Evolutionary conservation across 2,329 filamentous ascomycete species (phyloP).

Genomic region (Diatrype stigma): DNA sequence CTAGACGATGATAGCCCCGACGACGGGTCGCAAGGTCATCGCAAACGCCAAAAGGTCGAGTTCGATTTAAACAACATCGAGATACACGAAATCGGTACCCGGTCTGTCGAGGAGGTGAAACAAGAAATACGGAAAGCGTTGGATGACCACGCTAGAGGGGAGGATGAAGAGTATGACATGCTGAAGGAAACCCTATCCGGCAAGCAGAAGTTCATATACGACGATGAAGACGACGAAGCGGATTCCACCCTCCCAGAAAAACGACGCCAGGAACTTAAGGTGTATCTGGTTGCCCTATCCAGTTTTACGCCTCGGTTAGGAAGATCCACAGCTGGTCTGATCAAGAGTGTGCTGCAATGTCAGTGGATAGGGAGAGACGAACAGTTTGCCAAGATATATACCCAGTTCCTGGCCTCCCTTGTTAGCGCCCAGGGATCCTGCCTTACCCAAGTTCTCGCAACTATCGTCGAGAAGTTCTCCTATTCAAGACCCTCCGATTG

Average conservation of each 20-base stretch:
- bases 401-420: slow-evolving; percentile 65
- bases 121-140: slow-evolving; percentile 51
- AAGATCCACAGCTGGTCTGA: slow-evolving; percentile 54
- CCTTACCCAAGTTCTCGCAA: slow-evolving; percentile 68
- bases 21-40: slow-evolving; percentile 39
- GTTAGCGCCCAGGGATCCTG: slow-evolving; percentile 81
- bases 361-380: slow-evolving; percentile 64
- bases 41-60: slow-evolving; percentile 53
- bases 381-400: slow-evolving; percentile 63
- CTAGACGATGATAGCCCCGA: slow-evolving; percentile 31
- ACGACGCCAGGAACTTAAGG: slow-evolving; percentile 49
- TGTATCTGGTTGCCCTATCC: slow-evolving; percentile 60
- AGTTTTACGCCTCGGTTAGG: slow-evolving; percentile 57
- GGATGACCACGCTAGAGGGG: slow-evolving; percentile 52
- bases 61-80: slow-evolving; percentile 56
- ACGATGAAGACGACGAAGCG: slow-evolving; percentile 42
- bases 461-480: slow-evolving; percentile 76
- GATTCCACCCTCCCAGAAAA: slow-evolving; percentile 32
- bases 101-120: slow-evolving; percentile 53
- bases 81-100: slow-evolving; percentile 49
- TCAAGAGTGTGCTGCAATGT: slow-evolving; percentile 55
- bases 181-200: slow-evolving; percentile 56
- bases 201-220: slow-evolving; percentile 40
- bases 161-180: slow-evolving; percentile 58
- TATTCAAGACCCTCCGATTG: slow-evolving; percentile 44